phyloP scores from a whole-genome alignment of 345 rosid genomes.

The Hevea brasiliensis region DNA sequence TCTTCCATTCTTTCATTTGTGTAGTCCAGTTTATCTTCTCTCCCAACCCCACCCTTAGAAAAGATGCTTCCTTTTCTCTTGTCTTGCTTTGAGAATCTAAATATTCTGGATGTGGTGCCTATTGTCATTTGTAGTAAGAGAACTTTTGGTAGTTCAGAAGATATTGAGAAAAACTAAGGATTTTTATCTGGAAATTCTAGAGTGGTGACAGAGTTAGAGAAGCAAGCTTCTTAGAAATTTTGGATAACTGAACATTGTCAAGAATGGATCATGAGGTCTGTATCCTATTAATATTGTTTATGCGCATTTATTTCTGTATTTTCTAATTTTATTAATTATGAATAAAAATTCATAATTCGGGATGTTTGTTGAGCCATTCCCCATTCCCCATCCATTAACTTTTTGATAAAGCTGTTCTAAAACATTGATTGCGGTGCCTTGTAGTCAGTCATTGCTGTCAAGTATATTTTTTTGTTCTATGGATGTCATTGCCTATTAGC shows the following conservation, averaged over 20 bases:
- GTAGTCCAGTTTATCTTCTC: neutral
- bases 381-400: neutral
- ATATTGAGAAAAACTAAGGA: neutral
- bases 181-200: neutral
- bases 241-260: neutral
- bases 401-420: neutral
- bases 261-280: neutral
- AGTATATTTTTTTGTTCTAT: neutral
- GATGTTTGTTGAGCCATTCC: too few relatives aligned
- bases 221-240: conserved; percentile 5
- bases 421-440: neutral
- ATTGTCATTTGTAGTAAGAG: neutral
- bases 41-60: neutral
- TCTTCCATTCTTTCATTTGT: neutral
- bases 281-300: neutral
- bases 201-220: neutral
- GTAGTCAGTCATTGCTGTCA: neutral
- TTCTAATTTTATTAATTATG: neutral
- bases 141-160: neutral
- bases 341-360: neutral
- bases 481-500: neutral
- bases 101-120: conserved; percentile 1
- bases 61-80: neutral
- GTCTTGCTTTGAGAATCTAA: neutral
- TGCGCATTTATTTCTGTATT: neutral